Conservation (phyloP, 495 filamentous ascomycete genomes). For the Aspergillus avenaceus region DNA sequence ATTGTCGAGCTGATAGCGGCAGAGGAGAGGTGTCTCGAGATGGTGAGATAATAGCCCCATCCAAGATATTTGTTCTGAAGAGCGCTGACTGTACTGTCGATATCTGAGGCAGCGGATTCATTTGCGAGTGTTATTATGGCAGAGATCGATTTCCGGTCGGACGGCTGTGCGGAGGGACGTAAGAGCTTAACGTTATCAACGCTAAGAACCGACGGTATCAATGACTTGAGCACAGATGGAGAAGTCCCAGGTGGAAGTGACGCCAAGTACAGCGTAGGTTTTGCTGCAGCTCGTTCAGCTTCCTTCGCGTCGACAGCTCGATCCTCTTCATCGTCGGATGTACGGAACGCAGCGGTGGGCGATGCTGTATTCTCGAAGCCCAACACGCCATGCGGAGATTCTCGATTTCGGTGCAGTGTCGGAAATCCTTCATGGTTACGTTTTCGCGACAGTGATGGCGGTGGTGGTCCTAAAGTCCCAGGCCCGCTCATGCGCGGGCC, state of each 20-base stretch:
- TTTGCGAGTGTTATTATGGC: constrained; percentile 83
- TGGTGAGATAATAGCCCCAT: constrained; percentile 75
- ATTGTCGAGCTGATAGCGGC: constrained; percentile 60
- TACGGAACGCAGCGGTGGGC: constrained; percentile 44
- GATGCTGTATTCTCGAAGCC: constrained; percentile 53
- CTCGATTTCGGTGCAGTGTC: constrained; percentile 31
- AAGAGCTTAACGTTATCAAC: constrained; percentile 78
- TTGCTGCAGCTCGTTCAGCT: constrained; percentile 71
- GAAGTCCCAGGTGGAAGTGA: constrained; percentile 63
- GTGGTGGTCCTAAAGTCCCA: constrained; percentile 67
- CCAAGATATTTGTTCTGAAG: constrained; percentile 87
- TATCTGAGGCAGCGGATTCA: constrained; percentile 80
- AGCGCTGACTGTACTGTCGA: constrained; percentile 71
- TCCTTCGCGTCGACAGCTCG: constrained; percentile 41
- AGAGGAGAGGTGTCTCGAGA: constrained; percentile 82
- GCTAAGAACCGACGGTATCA: constrained; percentile 62
- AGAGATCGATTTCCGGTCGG: constrained; percentile 71
- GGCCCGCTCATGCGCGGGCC: constrained; percentile 63
- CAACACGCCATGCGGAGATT: constrained; percentile 42
- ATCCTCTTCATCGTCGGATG: constrained; percentile 51
- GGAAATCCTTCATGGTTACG: constrained; percentile 46
- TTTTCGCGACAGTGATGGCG: constrained; percentile 48
- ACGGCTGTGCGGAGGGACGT: constrained; percentile 51
- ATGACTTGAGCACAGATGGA: constrained; percentile 64
- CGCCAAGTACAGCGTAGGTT: constrained; percentile 79